Percentiles rank a stretch among this genome's conserved stretches.
Evolutionary conservation across 345 rosid species (phyloP).

Genomic region (Brassica juncea): DNA sequence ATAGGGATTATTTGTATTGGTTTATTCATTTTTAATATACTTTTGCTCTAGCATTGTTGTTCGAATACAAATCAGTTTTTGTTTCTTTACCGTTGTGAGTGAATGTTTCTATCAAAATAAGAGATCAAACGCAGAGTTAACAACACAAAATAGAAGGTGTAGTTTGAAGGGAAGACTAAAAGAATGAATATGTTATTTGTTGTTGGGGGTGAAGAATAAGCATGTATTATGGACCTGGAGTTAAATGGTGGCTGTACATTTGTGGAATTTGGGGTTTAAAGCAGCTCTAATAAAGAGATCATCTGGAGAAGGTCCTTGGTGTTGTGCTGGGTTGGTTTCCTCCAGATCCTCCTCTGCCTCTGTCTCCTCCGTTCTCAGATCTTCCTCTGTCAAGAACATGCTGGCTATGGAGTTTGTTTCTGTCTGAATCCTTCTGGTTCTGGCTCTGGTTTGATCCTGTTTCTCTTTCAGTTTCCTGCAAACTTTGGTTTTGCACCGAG

Average conservation of each 20-base stretch:
- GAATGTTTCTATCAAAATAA: slow-evolving; percentile 32
- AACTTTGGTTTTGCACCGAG: slow-evolving; percentile 9
- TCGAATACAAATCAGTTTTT: slow-evolving; percentile 14
- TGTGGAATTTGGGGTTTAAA: slow-evolving; percentile 14
- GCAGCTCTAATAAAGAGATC: slow-evolving; percentile 27
- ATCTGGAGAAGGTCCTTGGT: slow-evolving; percentile 45
- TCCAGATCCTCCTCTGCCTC: slow-evolving; percentile 45
- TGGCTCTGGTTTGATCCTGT: slow-evolving; percentile 21
- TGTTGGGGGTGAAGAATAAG: slow-evolving; percentile 8
- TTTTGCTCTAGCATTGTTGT: slow-evolving; percentile 18
- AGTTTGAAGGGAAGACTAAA: slow-evolving; percentile 21
- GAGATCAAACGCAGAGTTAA: slow-evolving; percentile 16
- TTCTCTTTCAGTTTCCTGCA: slow-evolving; percentile 26
- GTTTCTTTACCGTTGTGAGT: slow-evolving; percentile 25
- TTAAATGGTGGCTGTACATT: slow-evolving; percentile 37
- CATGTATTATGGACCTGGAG: slow-evolving; percentile 19
- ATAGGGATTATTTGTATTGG: not conserved
- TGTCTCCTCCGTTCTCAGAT: slow-evolving; percentile 47
- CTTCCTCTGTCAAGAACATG: slow-evolving; percentile 45
- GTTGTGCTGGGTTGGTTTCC: slow-evolving; percentile 31
- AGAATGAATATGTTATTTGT: slow-evolving; percentile 36
- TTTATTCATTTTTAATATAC: slow-evolving; percentile 18
- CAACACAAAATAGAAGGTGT: not conserved
- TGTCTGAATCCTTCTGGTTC: slow-evolving; percentile 5
- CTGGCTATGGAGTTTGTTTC: slow-evolving; percentile 24